Conservation (phyloP, 2,329 filamentous ascomycete species). For the Zymoseptoria crescenta region DNA sequence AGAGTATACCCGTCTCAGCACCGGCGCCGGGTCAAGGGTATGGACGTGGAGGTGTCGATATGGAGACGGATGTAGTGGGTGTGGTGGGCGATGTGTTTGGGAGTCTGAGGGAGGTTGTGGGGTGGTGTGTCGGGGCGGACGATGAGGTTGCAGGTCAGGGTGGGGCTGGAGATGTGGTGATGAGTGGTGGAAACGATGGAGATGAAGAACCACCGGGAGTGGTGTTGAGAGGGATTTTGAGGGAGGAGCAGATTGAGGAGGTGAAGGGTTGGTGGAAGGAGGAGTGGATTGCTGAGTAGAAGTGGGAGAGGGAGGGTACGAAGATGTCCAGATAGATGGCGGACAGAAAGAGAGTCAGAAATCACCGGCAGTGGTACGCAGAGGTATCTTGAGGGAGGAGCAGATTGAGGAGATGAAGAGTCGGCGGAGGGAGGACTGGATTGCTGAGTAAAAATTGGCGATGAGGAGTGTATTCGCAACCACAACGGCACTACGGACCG, state of each 20-base stretch:
- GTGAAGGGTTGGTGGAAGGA: constrained; percentile 34
- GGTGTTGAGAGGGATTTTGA: constrained; percentile 14
- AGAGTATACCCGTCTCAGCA: neutral
- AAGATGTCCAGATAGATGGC: too few species aligned
- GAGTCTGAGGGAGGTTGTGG: neutral
- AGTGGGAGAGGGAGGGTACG: too few species aligned
- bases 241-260: constrained; percentile 22
- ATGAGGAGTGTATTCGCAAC: too few species aligned
- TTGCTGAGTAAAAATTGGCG: constrained; percentile 18
- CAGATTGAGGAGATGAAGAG: constrained; percentile 27
- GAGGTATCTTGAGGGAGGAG: constrained; percentile 22
- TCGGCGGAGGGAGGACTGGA: constrained; percentile 33
- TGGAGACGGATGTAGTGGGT: neutral
- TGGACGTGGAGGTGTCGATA: too few species aligned
- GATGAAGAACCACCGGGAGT: constrained; percentile 24
- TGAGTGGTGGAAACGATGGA: constrained; percentile 14
- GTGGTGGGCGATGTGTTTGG: neutral
- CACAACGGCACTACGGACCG: too few species aligned
- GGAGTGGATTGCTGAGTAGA: constrained; percentile 25
- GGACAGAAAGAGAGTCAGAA: too few species aligned
- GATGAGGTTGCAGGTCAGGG: constrained; percentile 1
- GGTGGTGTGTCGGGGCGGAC: neutral
- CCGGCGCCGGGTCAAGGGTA: too few species aligned
- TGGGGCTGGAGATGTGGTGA: constrained; percentile 13
- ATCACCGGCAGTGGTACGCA: constrained; percentile 15